These are phyloP conservation scores for Cicer yamashitae DNA, from an alignment of 306 rosid species.

Conservation along the genomic window DNA sequence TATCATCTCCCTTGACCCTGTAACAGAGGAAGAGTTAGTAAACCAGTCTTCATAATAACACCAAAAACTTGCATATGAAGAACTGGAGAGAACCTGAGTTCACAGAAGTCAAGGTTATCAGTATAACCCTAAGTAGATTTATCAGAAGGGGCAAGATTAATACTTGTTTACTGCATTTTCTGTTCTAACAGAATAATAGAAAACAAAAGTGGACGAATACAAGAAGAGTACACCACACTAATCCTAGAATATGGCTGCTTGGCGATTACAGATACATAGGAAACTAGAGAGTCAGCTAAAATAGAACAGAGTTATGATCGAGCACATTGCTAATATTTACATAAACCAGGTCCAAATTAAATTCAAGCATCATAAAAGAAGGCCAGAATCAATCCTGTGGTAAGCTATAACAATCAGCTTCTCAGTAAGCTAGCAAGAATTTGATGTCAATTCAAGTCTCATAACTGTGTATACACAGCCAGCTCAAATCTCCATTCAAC, in stretches of 20 bases:
- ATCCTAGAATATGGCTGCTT: slow-evolving; percentile 16
- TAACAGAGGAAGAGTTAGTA: slow-evolving; percentile 39
- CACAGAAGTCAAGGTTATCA: slow-evolving; percentile 41
- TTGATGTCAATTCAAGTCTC: slow-evolving; percentile 44
- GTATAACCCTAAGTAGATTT: slow-evolving; percentile 39
- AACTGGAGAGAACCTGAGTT: slow-evolving; percentile 42
- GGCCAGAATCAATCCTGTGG: slow-evolving; percentile 34
- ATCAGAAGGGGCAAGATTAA: slow-evolving; percentile 14
- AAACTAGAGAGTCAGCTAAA: not conserved
- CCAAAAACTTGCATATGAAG: slow-evolving; percentile 41
- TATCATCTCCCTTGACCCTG: slow-evolving; percentile 60
- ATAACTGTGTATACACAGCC: slow-evolving; percentile 46
- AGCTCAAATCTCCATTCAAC: slow-evolving; percentile 45
- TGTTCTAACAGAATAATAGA: slow-evolving; percentile 26
- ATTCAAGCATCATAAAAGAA: slow-evolving; percentile 36
- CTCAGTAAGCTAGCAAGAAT: slow-evolving; percentile 43
- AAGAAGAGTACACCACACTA: slow-evolving; percentile 36
- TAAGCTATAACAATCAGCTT: slow-evolving; percentile 40
- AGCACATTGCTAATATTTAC: slow-evolving; percentile 41
- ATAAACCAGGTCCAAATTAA: slow-evolving; percentile 35
- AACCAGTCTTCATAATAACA: slow-evolving; percentile 38
- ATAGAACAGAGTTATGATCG: not conserved
- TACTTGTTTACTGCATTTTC: not conserved
- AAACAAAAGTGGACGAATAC: slow-evolving; percentile 19
- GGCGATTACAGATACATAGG: slow-evolving; percentile 32